Evolutionary conservation across 225 moss, liverwort and hornwort genomes (phyloP).

Genomic region (Pleurozium schreberi): DNA sequence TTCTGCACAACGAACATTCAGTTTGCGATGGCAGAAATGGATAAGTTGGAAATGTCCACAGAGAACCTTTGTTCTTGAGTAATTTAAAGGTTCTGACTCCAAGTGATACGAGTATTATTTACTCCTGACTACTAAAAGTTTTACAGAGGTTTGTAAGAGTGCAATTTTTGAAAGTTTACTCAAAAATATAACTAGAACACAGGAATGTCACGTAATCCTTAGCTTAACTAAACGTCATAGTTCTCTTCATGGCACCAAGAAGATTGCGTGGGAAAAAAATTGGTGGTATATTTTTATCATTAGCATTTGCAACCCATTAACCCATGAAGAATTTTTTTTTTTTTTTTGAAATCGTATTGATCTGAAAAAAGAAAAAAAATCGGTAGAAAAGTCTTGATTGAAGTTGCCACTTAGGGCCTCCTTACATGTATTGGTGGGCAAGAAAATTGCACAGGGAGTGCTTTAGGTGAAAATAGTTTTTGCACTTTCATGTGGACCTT

Average conservation of each 20-base stretch:
- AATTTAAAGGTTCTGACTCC: not conserved
- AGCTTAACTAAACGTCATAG: no score
- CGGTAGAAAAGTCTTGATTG: fast-evolving
- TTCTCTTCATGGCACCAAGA: not conserved
- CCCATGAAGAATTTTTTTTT: no score
- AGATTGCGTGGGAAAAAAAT: not conserved
- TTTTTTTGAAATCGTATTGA: no score
- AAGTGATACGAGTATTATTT: no score
- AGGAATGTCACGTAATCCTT: not conserved
- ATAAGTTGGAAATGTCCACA: not conserved
- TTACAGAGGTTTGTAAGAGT: not conserved
- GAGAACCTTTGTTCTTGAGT: not conserved
- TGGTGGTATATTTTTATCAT: not conserved
- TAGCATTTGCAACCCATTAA: not conserved
- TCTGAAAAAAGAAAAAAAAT: no score
- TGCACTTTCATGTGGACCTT: no score
- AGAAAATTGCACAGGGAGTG: no score
- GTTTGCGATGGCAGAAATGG: not conserved
- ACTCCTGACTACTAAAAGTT: not conserved
- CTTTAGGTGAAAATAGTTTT: no score
- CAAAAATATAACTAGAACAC: not conserved
- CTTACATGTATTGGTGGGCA: no score
- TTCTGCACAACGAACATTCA: not conserved
- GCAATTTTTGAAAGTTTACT: not conserved
- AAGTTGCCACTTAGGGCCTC: not conserved